Percentiles rank a stretch among this genome's conserved stretches.
Conservation (phyloP, 495 filamentous ascomycete genomes). For the Talaromyces thailandensis region DNA sequence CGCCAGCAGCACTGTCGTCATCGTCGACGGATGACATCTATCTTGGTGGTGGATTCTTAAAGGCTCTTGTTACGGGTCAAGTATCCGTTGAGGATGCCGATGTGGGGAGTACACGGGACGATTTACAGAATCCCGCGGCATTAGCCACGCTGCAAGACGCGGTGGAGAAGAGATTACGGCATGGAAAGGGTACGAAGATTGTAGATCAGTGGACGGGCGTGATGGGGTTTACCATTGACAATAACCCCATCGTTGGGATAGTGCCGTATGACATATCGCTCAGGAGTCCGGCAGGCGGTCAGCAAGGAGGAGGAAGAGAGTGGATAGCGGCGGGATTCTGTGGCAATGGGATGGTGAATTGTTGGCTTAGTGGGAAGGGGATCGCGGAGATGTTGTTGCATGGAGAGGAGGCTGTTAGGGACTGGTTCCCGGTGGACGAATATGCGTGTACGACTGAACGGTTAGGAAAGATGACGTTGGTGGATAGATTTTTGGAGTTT, state of each 20-base stretch:
- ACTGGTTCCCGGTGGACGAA: slow-evolving; percentile 23
- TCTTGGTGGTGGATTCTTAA: slow-evolving; percentile 21
- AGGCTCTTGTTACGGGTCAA: slow-evolving; percentile 14
- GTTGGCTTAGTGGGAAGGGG: slow-evolving; percentile 35
- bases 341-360: slow-evolving; percentile 40
- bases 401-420: slow-evolving; percentile 6
- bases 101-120: slow-evolving; percentile 2
- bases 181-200: slow-evolving; percentile 2
- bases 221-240: slow-evolving; percentile 36
- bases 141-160: not conserved
- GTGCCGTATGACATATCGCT: slow-evolving; percentile 21
- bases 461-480: not conserved
- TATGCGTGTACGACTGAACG: slow-evolving; percentile 4
- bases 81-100: slow-evolving; percentile 3
- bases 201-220: slow-evolving; percentile 32
- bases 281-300: slow-evolving; percentile 5
- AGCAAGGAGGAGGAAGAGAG: slow-evolving; percentile 13
- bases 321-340: slow-evolving; percentile 39
- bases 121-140: slow-evolving; percentile 5
- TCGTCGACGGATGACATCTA: slow-evolving; percentile 8
- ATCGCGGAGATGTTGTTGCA: slow-evolving; percentile 28
- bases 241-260: slow-evolving; percentile 37
- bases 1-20: not conserved
- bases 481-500: slow-evolving; percentile 1
- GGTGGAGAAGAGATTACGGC: not conserved